Conservation (phyloP, 2,329 filamentous ascomycete genomes). For the Cladosporium velox region DNA sequence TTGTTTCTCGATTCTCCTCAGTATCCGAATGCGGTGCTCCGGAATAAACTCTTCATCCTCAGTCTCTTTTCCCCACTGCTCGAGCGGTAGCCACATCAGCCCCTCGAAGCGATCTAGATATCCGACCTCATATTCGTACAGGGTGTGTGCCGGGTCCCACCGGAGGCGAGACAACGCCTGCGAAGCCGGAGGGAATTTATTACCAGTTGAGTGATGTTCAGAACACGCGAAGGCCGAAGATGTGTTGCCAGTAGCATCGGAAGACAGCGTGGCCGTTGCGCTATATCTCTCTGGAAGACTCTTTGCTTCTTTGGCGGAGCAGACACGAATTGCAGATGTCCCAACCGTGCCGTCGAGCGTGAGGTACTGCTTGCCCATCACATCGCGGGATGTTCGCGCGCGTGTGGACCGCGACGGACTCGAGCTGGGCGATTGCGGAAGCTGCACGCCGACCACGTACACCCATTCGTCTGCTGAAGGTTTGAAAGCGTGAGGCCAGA, state of each 20-base stretch:
- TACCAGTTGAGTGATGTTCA: not conserved
- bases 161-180: slow-evolving; percentile 37
- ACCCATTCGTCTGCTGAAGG: slow-evolving; percentile 17
- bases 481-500: slow-evolving; percentile 16
- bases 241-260: not conserved
- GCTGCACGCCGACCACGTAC: slow-evolving; percentile 8
- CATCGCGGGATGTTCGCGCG: not conserved
- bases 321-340: not conserved
- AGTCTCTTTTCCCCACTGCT: slow-evolving; percentile 52
- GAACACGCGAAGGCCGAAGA: not conserved
- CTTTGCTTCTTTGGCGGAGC: not conserved
- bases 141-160: slow-evolving; percentile 51
- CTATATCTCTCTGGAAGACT: not conserved
- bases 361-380: not conserved
- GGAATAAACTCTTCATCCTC: slow-evolving; percentile 61
- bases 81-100: slow-evolving; percentile 49
- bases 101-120: slow-evolving; percentile 54
- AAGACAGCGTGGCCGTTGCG: not conserved
- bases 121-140: slow-evolving; percentile 52
- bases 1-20: slow-evolving; percentile 42
- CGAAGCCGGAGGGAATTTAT: slow-evolving; percentile 17
- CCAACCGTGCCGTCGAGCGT: not conserved
- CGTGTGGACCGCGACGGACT: not conserved
- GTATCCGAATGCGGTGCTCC: slow-evolving; percentile 55
- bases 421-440: not conserved